A percentile compares a stretch with the other conserved stretches of the same genome.
Conservation (phyloP, 352 stramenopile species). For the Albugo laibachii region DNA sequence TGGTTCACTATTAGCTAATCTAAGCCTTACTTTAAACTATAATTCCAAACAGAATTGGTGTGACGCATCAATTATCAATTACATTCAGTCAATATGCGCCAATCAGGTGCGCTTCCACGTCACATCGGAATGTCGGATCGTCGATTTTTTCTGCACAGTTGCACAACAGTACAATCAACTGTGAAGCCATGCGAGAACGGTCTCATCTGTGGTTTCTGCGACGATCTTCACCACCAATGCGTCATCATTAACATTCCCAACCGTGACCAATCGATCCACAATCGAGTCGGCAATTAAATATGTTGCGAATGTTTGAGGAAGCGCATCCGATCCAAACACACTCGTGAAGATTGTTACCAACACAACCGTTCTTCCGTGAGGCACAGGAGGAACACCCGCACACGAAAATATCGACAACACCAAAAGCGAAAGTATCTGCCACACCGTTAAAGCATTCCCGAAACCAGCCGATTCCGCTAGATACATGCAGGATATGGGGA, state of each 20-base stretch:
- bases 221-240: conserved; percentile 61
- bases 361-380: conserved; percentile 21
- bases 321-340: conserved; percentile 20
- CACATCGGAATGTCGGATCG: too few relatives aligned
- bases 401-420: conserved; percentile 34
- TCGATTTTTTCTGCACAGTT: neutral
- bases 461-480: conserved; percentile 37
- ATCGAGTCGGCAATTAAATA: conserved; percentile 46
- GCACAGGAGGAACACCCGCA: conserved; percentile 27
- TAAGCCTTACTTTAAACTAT: too few relatives aligned
- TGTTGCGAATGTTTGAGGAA: conserved; percentile 31
- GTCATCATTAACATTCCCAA: conserved; percentile 67
- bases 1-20: too few relatives aligned
- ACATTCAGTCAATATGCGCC: too few relatives aligned
- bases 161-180: conserved; percentile 6
- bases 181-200: conserved; percentile 27
- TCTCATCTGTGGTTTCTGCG: conserved; percentile 50
- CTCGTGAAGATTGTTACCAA: conserved; percentile 49
- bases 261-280: conserved; percentile 33
- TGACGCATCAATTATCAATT: too few relatives aligned
- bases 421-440: conserved; percentile 25
- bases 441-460: conserved; percentile 22
- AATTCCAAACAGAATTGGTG: too few relatives aligned
- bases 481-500: conserved; percentile 35
- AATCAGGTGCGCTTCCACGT: too few relatives aligned